Percentiles rank a stretch among this genome's conserved stretches.
Evolutionary conservation across 2,329 filamentous ascomycete genomes (phyloP).

Genomic region (Colletotrichum horii): DNA sequence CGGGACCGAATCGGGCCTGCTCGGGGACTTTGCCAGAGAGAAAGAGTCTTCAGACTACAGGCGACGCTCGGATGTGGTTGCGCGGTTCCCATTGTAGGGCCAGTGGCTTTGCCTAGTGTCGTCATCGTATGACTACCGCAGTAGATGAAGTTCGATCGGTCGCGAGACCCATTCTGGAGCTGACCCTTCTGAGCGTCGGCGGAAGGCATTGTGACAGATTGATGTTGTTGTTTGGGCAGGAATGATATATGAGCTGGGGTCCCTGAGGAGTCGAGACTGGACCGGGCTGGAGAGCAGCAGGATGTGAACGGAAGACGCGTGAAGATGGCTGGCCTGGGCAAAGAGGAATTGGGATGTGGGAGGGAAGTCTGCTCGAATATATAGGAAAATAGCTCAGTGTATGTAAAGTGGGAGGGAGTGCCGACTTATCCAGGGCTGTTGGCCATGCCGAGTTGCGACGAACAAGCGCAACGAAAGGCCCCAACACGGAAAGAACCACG

Average conservation of each 20-base stretch:
- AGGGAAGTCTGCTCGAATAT: not conserved
- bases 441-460: not conserved
- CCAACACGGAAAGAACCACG: not conserved
- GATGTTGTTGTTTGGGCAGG: not conserved
- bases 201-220: constrained; percentile 5
- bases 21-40: not conserved
- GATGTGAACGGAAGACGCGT: not conserved
- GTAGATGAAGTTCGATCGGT: not conserved
- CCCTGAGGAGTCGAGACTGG: not conserved
- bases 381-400: not conserved
- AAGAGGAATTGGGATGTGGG: not conserved
- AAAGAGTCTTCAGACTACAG: not conserved
- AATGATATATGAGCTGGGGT: not conserved
- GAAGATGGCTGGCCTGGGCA: not conserved
- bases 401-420: not conserved
- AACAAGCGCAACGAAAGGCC: not conserved
- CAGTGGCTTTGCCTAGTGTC: not conserved
- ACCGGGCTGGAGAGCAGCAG: not conserved
- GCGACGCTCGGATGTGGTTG: not conserved
- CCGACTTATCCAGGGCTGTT: constrained; percentile 10
- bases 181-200: not conserved
- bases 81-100: not conserved
- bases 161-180: not conserved
- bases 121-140: not conserved
- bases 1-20: constrained; percentile 6